These are phyloP conservation scores for Spathaspora sp. DNA, from an alignment of 1,139 yeast species.

Conservation along the genomic window DNA sequence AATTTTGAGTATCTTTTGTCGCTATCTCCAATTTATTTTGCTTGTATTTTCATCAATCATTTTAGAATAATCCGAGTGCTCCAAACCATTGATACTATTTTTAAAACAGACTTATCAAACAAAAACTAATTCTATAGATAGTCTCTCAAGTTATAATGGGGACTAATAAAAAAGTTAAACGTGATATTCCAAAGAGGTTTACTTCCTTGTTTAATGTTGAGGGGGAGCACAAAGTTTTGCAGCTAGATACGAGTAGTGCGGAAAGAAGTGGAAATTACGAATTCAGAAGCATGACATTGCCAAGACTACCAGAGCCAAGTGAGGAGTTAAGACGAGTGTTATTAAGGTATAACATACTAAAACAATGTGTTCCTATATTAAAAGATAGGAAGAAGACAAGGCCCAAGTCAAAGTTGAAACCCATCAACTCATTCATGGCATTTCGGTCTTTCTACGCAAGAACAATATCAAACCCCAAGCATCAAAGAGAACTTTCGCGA, in stretches of 20 bases:
- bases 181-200: slow-evolving; percentile 8
- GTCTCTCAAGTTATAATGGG: too few species aligned
- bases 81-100: too few species aligned
- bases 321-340: slow-evolving; percentile 9
- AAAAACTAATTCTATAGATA: too few species aligned
- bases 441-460: slow-evolving; percentile 34
- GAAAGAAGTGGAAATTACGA: slow-evolving; percentile 2
- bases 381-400: not conserved
- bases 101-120: too few species aligned
- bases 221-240: slow-evolving; percentile 2
- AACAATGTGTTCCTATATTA: slow-evolving; percentile 2
- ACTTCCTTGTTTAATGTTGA: slow-evolving; percentile 8
- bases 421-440: slow-evolving; percentile 36
- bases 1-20: too few species aligned
- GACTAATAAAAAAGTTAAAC: not conserved
- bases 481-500: slow-evolving; percentile 28
- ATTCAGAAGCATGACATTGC: slow-evolving; percentile 9
- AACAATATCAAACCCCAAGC: slow-evolving; percentile 20
- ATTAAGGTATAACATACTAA: slow-evolving; percentile 9
- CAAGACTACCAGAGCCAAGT: slow-evolving; percentile 12
- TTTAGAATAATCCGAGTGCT: too few species aligned
- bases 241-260: slow-evolving; percentile 2
- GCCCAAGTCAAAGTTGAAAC: slow-evolving; percentile 8
- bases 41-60: too few species aligned
- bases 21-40: too few species aligned